These are phyloP conservation scores for Neurospora sp. DNA, from an alignment of 495 filamentous ascomycete genomes.

Conservation along the genomic window DNA sequence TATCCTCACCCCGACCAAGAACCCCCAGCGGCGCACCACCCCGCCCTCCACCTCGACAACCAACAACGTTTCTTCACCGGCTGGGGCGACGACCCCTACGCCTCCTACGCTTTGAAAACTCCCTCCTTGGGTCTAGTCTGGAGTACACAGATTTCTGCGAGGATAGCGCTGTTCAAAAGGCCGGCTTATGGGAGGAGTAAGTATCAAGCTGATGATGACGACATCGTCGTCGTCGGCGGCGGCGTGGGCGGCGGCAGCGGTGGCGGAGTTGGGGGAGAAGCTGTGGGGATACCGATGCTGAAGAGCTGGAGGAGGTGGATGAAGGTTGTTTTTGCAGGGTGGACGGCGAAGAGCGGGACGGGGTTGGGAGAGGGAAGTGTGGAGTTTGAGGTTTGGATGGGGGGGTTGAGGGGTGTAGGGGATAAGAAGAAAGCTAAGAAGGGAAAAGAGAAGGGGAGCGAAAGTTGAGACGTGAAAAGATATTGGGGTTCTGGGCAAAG, in stretches of 20 bases:
- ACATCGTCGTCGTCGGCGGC: no score
- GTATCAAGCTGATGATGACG: constrained; percentile 8
- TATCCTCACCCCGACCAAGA: constrained; percentile 25
- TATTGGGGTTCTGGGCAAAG: background rate
- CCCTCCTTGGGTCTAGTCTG: constrained; percentile 81
- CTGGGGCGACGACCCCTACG: constrained; percentile 59
- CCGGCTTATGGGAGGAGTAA: constrained; percentile 29
- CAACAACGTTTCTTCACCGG: constrained; percentile 92
- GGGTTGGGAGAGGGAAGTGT: constrained; percentile 35
- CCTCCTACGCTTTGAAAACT: constrained; percentile 53
- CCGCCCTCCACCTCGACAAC: constrained; percentile 62
- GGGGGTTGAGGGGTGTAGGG: constrained; percentile 38
- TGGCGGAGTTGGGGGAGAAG: no score
- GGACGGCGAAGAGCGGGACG: constrained; percentile 41
- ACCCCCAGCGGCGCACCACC: constrained; percentile 19
- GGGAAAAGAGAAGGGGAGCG: background rate
- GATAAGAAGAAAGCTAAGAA: constrained; percentile 9
- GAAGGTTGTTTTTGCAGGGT: constrained; percentile 73
- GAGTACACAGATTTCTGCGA: constrained; percentile 75
- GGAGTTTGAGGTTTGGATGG: constrained; percentile 47
- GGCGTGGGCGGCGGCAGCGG: no score
- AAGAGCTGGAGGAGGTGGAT: constrained; percentile 52
- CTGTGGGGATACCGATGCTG: constrained; percentile 13
- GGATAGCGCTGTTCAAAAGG: constrained; percentile 68
- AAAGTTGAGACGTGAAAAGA: background rate